These are phyloP conservation scores for Hortiboletus flavorubellus DNA, from an alignment of 768 basidiomycete species.

Conservation along the genomic window DNA sequence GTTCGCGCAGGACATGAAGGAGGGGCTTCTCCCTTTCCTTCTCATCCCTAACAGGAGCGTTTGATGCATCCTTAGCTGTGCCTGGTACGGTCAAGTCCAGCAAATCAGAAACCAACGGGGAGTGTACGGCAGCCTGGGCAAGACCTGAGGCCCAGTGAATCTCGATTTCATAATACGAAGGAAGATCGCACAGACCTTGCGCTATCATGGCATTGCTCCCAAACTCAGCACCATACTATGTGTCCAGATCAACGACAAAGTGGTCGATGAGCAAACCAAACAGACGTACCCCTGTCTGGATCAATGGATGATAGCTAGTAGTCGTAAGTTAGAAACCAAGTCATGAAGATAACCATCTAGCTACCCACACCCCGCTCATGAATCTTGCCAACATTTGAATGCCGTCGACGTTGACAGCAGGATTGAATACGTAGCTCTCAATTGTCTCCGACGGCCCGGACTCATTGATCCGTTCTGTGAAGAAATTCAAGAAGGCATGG, in stretches of 20 bases:
- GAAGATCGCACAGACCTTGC: conserved; percentile 36
- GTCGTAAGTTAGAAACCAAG: not conserved
- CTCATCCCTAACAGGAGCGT: not conserved
- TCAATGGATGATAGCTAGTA: conserved; percentile 51
- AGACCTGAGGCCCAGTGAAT: conserved; percentile 32
- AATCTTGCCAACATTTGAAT: conserved; percentile 35
- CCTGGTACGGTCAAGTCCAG: conserved; percentile 28
- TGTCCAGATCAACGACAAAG: not conserved
- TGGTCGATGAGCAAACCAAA: not conserved
- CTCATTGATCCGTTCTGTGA: conserved; percentile 37
- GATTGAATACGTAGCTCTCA: conserved; percentile 48
- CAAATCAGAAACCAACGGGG: conserved; percentile 26
- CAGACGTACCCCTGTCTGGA: conserved; percentile 51
- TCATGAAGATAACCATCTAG: not conserved
- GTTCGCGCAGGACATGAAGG: conserved; percentile 47
- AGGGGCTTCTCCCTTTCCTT: conserved; percentile 37
- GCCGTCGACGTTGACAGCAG: conserved; percentile 30
- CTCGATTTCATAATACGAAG: not conserved
- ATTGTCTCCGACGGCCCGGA: conserved; percentile 39
- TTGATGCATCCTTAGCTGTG: not conserved
- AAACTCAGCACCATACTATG: conserved; percentile 53
- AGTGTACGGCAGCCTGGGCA: conserved; percentile 48
- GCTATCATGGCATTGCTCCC: conserved; percentile 47
- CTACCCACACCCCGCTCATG: conserved; percentile 35
- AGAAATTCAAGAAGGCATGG: conserved; percentile 36